phyloP scores from a whole-genome alignment of 805 yeast species.

The Kockiozyma suomiensis region DNA sequence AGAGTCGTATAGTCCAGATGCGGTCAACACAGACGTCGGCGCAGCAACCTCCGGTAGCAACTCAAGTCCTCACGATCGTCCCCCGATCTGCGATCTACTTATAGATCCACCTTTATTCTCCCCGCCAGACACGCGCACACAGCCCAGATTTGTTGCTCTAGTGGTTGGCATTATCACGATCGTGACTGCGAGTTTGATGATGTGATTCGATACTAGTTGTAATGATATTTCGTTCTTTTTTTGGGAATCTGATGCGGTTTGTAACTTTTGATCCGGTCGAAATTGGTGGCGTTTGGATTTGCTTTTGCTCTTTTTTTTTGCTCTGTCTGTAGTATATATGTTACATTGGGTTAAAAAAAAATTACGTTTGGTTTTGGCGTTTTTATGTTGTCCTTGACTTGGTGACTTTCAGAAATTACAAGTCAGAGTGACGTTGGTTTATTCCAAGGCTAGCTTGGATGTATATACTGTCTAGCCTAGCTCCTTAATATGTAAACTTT shows the following conservation, averaged over 20 bases:
- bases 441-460: too few species aligned
- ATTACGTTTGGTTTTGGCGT: too few species aligned
- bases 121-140: conserved; percentile 32
- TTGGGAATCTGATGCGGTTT: too few species aligned
- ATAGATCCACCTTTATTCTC: conserved; percentile 32
- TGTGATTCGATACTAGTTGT: conserved; percentile 22
- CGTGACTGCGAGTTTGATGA: conserved; percentile 27
- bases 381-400: too few species aligned
- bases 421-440: too few species aligned
- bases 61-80: not conserved
- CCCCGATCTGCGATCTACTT: conserved; percentile 6
- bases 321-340: too few species aligned
- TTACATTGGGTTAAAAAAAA: too few species aligned
- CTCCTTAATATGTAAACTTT: too few species aligned
- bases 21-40: not conserved
- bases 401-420: too few species aligned
- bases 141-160: conserved; percentile 24
- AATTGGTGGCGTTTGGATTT: not conserved
- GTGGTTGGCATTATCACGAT: conserved; percentile 30
- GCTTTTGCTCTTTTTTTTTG: too few species aligned
- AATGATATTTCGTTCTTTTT: not conserved
- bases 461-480: too few species aligned
- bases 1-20: not conserved
- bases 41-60: not conserved
- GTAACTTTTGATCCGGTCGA: too few species aligned